These are phyloP conservation scores for Mycena rebaudengoi DNA, from an alignment of 768 basidiomycete species.

Conservation along the genomic window DNA sequence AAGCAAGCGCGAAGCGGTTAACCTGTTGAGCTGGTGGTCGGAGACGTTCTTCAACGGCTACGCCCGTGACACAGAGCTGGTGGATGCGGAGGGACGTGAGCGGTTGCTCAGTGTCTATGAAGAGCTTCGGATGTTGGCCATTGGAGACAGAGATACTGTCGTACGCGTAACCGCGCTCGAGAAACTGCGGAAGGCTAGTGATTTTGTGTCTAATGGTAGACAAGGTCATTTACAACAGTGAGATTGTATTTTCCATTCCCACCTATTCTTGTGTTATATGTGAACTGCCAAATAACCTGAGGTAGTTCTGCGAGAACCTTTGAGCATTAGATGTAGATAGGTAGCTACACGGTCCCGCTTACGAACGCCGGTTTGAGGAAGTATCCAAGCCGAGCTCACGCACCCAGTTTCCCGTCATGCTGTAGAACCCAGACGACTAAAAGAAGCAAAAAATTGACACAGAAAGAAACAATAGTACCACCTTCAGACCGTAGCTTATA, in stretches of 20 bases:
- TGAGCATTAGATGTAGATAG: too few relatives aligned
- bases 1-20: slow-evolving; percentile 6
- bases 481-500: too few relatives aligned
- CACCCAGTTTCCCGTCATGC: neutral
- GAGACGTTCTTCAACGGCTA: neutral
- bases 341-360: too few relatives aligned
- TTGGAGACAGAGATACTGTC: neutral
- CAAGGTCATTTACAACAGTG: too few relatives aligned
- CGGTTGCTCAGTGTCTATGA: slow-evolving; percentile 1
- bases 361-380: too few relatives aligned
- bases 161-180: neutral
- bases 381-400: neutral
- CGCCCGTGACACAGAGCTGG: neutral
- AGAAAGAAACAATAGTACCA: too few relatives aligned
- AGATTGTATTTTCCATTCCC: too few relatives aligned
- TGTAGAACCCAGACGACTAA: neutral
- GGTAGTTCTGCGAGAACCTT: too few relatives aligned
- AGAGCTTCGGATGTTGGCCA: slow-evolving; percentile 3
- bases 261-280: too few relatives aligned
- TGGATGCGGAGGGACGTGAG: slow-evolving; percentile 4
- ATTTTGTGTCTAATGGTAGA: too few relatives aligned
- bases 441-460: neutral
- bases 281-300: too few relatives aligned
- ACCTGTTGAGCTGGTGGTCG: slow-evolving; percentile 15
- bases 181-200: neutral